Percentiles rank a stretch among this genome's conserved stretches.
These are phyloP conservation scores for Stachybotrys chartarum DNA, from an alignment of 2,329 filamentous ascomycete genomes.

Conservation along the genomic window DNA sequence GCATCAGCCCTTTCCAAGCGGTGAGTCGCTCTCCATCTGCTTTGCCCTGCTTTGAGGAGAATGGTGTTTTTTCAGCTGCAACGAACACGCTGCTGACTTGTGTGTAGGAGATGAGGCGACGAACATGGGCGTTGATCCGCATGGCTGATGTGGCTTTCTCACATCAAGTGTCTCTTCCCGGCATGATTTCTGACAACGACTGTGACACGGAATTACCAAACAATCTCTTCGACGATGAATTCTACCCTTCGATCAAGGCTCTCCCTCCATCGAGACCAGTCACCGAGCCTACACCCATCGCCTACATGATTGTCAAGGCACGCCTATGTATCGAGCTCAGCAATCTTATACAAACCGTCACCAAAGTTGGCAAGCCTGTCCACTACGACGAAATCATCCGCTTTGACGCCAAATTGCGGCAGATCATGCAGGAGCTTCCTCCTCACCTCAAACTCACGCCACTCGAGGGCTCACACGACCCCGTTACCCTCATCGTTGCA, in stretches of 20 bases:
- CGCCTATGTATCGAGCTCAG: constrained; percentile 62
- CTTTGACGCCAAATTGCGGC: constrained; percentile 54
- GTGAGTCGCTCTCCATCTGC: constrained; percentile 29
- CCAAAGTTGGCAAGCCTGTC: constrained; percentile 45
- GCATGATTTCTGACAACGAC: constrained; percentile 66
- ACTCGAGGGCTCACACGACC: constrained; percentile 69
- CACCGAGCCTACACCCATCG: constrained; percentile 67
- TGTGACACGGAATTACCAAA: constrained; percentile 69
- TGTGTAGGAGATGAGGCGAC: constrained; percentile 59
- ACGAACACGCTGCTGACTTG: constrained; percentile 5
- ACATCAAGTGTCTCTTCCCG: constrained; percentile 59
- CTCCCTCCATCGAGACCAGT: constrained; percentile 61
- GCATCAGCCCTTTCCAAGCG: constrained; percentile 65
- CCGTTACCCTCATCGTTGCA: constrained; percentile 78
- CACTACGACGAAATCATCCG: constrained; percentile 59
- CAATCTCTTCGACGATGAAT: constrained; percentile 77
- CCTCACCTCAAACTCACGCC: constrained; percentile 71
- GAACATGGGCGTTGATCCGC: constrained; percentile 63
- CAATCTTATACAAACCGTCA: constrained; percentile 61
- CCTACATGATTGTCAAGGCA: constrained; percentile 72
- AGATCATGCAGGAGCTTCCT: constrained; percentile 61
- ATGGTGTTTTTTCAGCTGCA: neutral
- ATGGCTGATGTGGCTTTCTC: constrained; percentile 73
- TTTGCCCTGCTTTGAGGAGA: neutral
- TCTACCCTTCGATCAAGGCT: constrained; percentile 59